Base-by-base conservation (phyloP, 2,329 filamentous ascomycete species). In the Aspergillus piperis region DNA sequence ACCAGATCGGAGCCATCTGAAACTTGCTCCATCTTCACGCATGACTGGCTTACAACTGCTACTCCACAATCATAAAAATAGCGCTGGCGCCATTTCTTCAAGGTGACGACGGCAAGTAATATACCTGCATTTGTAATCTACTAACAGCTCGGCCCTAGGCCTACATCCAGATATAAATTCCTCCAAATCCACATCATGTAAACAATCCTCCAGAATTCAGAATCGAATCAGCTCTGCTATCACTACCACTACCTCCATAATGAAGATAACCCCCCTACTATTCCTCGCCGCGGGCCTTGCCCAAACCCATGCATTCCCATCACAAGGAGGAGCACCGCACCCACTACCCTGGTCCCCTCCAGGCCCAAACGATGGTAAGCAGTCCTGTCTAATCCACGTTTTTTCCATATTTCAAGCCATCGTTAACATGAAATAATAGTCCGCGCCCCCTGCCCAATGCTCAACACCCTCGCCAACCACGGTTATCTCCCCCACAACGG, bases 391-490 rank as follows among this genome's bases (percentile, higher is more conserved):
- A 19, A 19, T 19, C 17, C 17, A 19, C 17, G 17, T 1, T 19
- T 19, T 2, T 19, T 19, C 17, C 17, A 19, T 19, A 2, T 2
- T 19, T 19, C 17, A 19, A 19, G 17, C 17, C 17, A 19, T 19
- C 17, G 17, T 19, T 19, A 19, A 19, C 17, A 19, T 19, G 17
- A 19, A 19, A 19, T 19, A 19, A 19, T 19, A 19, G 17, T 19
- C 17, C 69, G 72, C 55, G 68, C 75, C 49, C 75, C 75, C 21
- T 79, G 77, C 58, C 77, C 76, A 2, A 73, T 75, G 54, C 67
- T 78, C 17, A 79, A 78, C 64, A 69, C 74, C 1, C 66, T 79
- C 13, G 77, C 77, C 30, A 79, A 79, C 62, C 73, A 79, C 60
- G 71, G 72, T 25, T 77, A 77, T 61, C 67, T 80, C 21, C 77